A percentile compares a stretch with the other conserved stretches of the same genome.
Evolutionary conservation across 192 early-diverging fungal species (phyloP).

Genomic region (Coemansia umbellata): DNA sequence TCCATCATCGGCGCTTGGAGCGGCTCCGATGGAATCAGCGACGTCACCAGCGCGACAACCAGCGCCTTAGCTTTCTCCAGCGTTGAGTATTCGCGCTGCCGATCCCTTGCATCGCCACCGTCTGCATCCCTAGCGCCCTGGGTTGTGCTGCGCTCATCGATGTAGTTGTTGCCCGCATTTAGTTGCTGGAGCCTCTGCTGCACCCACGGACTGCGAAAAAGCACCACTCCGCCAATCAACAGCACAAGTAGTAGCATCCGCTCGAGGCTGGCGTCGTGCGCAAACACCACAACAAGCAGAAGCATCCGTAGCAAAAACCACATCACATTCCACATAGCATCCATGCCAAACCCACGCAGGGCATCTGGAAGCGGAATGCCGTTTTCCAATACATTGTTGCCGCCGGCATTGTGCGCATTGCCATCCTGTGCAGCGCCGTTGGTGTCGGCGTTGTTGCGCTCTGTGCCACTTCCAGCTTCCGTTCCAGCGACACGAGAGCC

Average conservation of each 20-base stretch:
- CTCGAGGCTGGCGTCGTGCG: slow-evolving; percentile 36
- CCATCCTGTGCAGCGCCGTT: background rate
- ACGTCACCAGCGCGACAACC: slow-evolving; percentile 36
- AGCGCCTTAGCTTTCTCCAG: slow-evolving; percentile 39
- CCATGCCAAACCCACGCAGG: slow-evolving; percentile 23
- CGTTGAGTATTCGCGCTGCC: slow-evolving; percentile 16
- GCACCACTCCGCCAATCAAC: slow-evolving; percentile 8
- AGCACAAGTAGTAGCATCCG: slow-evolving; percentile 19
- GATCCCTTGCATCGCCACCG: background rate
- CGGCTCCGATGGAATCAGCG: slow-evolving; percentile 46
- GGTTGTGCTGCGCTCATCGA: background rate
- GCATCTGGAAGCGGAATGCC: slow-evolving; percentile 9
- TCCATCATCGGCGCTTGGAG: slow-evolving; percentile 23
- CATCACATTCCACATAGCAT: slow-evolving; percentile 25
- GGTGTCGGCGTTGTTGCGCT: background rate
- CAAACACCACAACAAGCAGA: slow-evolving; percentile 29
- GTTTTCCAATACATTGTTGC: background rate
- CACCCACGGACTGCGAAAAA: slow-evolving; percentile 21
- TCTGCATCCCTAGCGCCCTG: too few species aligned
- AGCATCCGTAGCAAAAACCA: slow-evolving; percentile 36
- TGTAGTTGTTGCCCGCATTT: slow-evolving; percentile 8
- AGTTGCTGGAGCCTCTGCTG: slow-evolving; percentile 12
- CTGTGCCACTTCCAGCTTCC: background rate
- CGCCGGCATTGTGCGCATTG: background rate
- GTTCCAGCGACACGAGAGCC: background rate